Evolutionary conservation across 345 rosid species (phyloP).

Genomic region (Brassica juncea): DNA sequence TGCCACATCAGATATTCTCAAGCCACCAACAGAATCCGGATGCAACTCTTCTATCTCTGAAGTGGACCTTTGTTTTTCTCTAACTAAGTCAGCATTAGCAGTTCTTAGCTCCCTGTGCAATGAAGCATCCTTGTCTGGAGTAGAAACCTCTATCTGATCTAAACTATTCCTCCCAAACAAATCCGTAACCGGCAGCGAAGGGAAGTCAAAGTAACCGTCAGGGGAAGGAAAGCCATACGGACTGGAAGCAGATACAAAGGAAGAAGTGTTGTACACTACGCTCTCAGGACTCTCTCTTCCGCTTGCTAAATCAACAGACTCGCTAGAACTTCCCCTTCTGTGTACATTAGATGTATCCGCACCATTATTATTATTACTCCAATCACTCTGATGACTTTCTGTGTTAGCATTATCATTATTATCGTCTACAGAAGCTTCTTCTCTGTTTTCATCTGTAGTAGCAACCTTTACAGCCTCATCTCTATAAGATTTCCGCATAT

Average conservation of each 20-base stretch:
- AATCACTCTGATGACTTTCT: constrained; percentile 48
- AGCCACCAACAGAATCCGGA: constrained; percentile 46
- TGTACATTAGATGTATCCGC: constrained; percentile 48
- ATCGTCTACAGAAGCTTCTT: constrained; percentile 38
- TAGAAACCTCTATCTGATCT: constrained; percentile 46
- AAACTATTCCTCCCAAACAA: constrained; percentile 69
- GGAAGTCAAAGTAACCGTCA: constrained; percentile 61
- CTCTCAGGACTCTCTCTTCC: constrained; percentile 59
- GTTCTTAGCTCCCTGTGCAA: constrained; percentile 43
- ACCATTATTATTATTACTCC: constrained; percentile 53
- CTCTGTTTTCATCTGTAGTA: constrained; percentile 46
- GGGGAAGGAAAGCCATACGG: constrained; percentile 45
- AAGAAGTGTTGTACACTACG: constrained; percentile 55
- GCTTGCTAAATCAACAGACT: constrained; percentile 60
- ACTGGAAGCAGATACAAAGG: constrained; percentile 48
- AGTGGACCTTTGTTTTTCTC: constrained; percentile 57
- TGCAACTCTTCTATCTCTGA: constrained; percentile 65
- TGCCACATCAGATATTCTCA: constrained; percentile 70
- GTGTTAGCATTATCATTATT: constrained; percentile 38
- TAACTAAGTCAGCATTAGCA: constrained; percentile 65
- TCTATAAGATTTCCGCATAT: constrained; percentile 78
- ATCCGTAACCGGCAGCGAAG: constrained; percentile 68
- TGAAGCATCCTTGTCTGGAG: constrained; percentile 46
- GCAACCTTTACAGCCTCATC: constrained; percentile 53
- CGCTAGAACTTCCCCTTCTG: constrained; percentile 59